phyloP scores from a whole-genome alignment of 2,329 filamentous ascomycete genomes.

The Penicillium sp. region DNA sequence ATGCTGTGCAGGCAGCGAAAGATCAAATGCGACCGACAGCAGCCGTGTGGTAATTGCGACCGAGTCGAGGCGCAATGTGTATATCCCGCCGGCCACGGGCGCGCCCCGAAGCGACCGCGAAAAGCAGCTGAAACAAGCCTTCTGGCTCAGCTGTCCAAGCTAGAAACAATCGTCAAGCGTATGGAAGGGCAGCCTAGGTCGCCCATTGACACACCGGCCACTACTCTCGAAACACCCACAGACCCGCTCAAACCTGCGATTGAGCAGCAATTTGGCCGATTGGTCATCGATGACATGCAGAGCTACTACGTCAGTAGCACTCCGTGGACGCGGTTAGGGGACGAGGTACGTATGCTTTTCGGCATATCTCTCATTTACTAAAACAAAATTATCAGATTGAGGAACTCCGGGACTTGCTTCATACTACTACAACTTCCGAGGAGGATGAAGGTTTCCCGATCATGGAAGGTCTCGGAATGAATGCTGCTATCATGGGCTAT shows the following conservation, averaged over 20 bases:
- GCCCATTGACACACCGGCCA: conserved; percentile 1
- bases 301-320: conserved; percentile 67
- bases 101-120: conserved; percentile 26
- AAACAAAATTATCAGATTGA: conserved; percentile 49
- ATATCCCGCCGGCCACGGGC: conserved; percentile 33
- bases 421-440: conserved; percentile 43
- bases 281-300: conserved; percentile 64
- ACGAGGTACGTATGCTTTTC: conserved; percentile 55
- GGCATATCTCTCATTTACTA: neutral
- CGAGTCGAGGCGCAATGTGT: conserved; percentile 43
- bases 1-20: conserved; percentile 45
- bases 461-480: conserved; percentile 58
- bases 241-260: conserved; percentile 30
- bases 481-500: conserved; percentile 45
- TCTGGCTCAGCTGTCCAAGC: conserved; percentile 57
- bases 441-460: conserved; percentile 36
- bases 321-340: conserved; percentile 65
- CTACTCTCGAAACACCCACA: neutral
- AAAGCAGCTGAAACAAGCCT: conserved; percentile 34
- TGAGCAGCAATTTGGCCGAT: conserved; percentile 55
- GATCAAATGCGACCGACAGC: conserved; percentile 48
- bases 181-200: conserved; percentile 47
- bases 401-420: conserved; percentile 62
- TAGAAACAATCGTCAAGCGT: conserved; percentile 63
- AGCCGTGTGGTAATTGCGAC: conserved; percentile 51